Evolutionary conservation across 129 eudicot species (phyloP), one percentile per base, ranked within the genome.

Genomic region (Centella asiatica): DNA sequence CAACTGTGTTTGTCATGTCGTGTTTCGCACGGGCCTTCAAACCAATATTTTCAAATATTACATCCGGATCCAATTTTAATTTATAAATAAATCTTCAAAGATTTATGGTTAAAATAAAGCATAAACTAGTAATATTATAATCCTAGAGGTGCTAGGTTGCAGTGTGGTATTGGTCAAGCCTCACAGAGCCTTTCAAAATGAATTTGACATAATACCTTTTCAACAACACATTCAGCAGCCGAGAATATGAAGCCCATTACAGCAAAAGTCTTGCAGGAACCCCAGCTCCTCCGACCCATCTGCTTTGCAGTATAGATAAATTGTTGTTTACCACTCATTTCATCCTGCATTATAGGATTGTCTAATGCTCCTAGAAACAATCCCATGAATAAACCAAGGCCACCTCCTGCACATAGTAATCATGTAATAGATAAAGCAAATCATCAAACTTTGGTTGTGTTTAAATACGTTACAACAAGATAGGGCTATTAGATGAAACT

Each of bases 211-310:
- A 29, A 42, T 69, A 74, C 97, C 99, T 84, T 87, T 72, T 93
- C 99, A 68, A 87, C 87, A 47, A 80, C 80, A 70, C 99, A 93
- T 74, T 93, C 99, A 65, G 95, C 78, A 62, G 95, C 89, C 0
- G 99, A 93, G 77, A 87, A 93, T 39, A 87, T 54, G 24, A 87
- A 72, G 10, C 99, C 99, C 99, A 93, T 87, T 40, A 87, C 76
- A 52, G 99, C 96, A 84, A 93, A 93, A 10, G 95, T 69, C 69
- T 93, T 93, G 82, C 99, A 93, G 60, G 88, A 79, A 69, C 77
- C 64, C 99, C 96, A 93, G 44, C 96, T 88, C 77, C 92, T 80
- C 49, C 86, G 69, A 36, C 99, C 99, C 99, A 93, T 93, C 75
- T 80, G 88, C 80, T 80, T 93, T 34, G 99, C 99, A 28, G 81